Evolutionary conservation across 2,329 filamentous ascomycete species (phyloP).

Genomic region (Sporothrix euskadiensis): DNA sequence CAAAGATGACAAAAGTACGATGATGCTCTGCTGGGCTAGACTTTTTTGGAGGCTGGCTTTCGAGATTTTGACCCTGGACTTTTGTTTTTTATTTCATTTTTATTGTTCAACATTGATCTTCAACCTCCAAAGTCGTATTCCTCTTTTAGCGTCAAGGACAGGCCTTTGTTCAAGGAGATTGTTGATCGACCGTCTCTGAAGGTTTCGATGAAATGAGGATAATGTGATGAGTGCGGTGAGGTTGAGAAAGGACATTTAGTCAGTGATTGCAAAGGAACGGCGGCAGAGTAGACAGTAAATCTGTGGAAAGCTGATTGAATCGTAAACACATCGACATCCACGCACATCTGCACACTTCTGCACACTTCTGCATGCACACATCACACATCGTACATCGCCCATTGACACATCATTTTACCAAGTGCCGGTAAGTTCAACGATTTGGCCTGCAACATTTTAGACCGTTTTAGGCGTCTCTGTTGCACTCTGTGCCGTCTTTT

Average conservation of each 20-base stretch:
- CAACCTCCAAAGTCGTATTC: background rate
- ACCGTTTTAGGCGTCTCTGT: background rate
- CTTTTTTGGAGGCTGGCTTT: background rate
- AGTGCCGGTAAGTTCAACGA: background rate
- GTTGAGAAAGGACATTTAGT: background rate
- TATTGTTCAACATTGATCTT: background rate
- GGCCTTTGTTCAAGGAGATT: background rate
- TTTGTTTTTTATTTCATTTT: background rate
- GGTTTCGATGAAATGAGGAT: background rate
- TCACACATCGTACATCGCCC: background rate
- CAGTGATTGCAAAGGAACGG: background rate
- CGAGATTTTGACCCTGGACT: background rate
- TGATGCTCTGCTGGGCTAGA: background rate
- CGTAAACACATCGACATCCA: background rate
- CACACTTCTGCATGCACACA: background rate
- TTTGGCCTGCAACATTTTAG: background rate
- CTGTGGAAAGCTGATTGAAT: background rate
- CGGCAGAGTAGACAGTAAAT: background rate
- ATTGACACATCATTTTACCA: background rate
- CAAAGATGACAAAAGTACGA: background rate
- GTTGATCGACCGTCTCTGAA: background rate
- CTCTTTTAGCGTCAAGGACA: background rate
- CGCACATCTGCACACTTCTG: background rate
- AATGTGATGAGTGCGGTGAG: background rate
- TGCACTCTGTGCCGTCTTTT: background rate